Base-by-base conservation (phyloP, 306 rosid species). In the Cucurbita maxima region DNA sequence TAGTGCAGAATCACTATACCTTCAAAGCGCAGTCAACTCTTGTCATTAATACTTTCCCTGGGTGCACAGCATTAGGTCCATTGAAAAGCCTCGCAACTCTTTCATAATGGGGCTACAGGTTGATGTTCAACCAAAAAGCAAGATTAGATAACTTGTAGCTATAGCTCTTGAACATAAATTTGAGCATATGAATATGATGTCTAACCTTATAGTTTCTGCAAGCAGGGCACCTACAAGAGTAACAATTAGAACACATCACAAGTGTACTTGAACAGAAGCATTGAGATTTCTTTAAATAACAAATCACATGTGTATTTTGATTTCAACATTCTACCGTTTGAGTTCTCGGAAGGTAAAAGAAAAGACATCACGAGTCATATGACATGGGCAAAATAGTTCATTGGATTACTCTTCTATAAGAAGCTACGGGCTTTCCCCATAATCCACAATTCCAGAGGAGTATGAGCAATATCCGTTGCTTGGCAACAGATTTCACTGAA, bases 41-140 rank as follows among this genome's bases (percentile, higher is more conserved):
- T 43, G 96, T 78, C 99, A 94, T 85, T 77, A 94, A 69, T 69
- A 94, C 36, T 36, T 86, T 85, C 79, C 99, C 99, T 0, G 99
- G 99, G 82, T 94, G 92, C 73, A 89, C 97, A 58, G 97, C 97
- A 76, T 84, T 84, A 10, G 95, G 92, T 77, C 99, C 99, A 82
- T 91, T 94, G 79, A 94, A 94, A 82, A 94, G 90, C 90, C 90
- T 89, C 1, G 99, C 99, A 38, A 94, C 97, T 84, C 83, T 94
- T 82, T 94, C 99, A 48, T 89, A 94, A 36, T 94, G 96, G 45
- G 96, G 95, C 99, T 94, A 88, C 83, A 78, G 16, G 58, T 66
- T 47, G 22, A 73, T 19, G 37, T 61, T 59, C 41, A 53, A 79
- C 77, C 63, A 77, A 36, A 50, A 78, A 59, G 76, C 20, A 57